phyloP scores from a whole-genome alignment of 2,329 filamentous ascomycete genomes.

The Cercospora brassicicola region DNA sequence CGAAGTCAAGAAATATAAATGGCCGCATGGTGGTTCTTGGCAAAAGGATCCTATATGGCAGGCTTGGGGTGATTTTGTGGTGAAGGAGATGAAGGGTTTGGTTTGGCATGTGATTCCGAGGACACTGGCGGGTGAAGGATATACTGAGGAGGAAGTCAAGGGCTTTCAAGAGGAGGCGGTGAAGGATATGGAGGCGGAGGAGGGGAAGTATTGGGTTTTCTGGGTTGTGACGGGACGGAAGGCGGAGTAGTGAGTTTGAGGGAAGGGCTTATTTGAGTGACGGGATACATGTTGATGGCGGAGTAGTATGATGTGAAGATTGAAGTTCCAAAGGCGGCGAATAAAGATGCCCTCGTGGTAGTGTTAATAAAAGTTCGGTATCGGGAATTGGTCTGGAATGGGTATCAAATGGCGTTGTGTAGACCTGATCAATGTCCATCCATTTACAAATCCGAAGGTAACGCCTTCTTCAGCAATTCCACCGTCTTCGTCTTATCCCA shows the following conservation, averaged over 20 bases:
- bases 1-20: conserved; percentile 21
- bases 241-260: not conserved
- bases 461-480: too few relatives aligned
- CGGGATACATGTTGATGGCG: too few relatives aligned
- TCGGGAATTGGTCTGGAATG: too few relatives aligned
- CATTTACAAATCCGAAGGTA: too few relatives aligned
- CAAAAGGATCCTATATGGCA: conserved; percentile 11
- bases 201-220: conserved; percentile 21
- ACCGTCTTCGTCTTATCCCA: too few relatives aligned
- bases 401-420: too few relatives aligned
- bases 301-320: too few relatives aligned
- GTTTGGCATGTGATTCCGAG: conserved; percentile 19
- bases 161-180: conserved; percentile 15
- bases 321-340: too few relatives aligned
- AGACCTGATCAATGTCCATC: too few relatives aligned
- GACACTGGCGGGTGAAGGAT: conserved; percentile 8
- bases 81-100: conserved; percentile 3
- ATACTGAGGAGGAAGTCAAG: conserved; percentile 12
- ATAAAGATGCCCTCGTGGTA: too few relatives aligned
- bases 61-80: conserved; percentile 21
- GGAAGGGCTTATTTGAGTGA: not conserved
- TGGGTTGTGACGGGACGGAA: conserved; percentile 19
- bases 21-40: conserved; percentile 18
- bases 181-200: conserved; percentile 8
- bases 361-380: too few relatives aligned